phyloP scores from a whole-genome alignment of 331 rosid genomes.

The Acacia concinna region DNA sequence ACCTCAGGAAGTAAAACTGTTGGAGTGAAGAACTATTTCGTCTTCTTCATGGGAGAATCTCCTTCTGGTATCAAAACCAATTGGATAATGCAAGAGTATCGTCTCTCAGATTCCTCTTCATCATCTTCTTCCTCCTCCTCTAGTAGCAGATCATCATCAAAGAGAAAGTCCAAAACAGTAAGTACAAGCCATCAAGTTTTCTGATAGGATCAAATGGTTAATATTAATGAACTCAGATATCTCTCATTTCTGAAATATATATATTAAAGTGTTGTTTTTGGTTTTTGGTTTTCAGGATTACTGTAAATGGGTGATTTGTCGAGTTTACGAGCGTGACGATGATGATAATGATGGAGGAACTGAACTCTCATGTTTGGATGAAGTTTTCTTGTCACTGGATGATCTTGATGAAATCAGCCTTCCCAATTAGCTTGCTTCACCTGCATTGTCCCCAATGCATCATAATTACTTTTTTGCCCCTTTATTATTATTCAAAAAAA shows the following conservation, averaged over 20 bases:
- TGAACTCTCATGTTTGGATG: slow-evolving; percentile 93
- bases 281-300: slow-evolving; percentile 46
- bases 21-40: slow-evolving; percentile 71
- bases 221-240: background rate
- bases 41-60: slow-evolving; percentile 62
- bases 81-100: slow-evolving; percentile 92
- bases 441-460: background rate
- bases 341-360: slow-evolving; percentile 49
- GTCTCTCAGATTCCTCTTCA: slow-evolving; percentile 54
- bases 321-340: slow-evolving; percentile 65
- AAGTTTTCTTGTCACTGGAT: slow-evolving; percentile 89
- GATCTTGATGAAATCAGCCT: slow-evolving; percentile 94
- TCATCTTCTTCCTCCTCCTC: background rate
- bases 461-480: background rate
- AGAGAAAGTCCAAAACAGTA: slow-evolving; percentile 61
- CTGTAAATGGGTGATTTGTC: slow-evolving; percentile 71
- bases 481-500: background rate
- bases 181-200: slow-evolving; percentile 10
- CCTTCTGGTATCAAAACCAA: slow-evolving; percentile 63
- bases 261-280: background rate
- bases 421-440: slow-evolving; percentile 52
- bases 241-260: background rate
- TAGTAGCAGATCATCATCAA: slow-evolving; percentile 55
- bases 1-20: slow-evolving; percentile 49
- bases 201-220: too few relatives aligned